Evolutionary conservation across 225 moss, liverwort and hornwort species (phyloP).

Genomic region (Bryum argenteum): DNA sequence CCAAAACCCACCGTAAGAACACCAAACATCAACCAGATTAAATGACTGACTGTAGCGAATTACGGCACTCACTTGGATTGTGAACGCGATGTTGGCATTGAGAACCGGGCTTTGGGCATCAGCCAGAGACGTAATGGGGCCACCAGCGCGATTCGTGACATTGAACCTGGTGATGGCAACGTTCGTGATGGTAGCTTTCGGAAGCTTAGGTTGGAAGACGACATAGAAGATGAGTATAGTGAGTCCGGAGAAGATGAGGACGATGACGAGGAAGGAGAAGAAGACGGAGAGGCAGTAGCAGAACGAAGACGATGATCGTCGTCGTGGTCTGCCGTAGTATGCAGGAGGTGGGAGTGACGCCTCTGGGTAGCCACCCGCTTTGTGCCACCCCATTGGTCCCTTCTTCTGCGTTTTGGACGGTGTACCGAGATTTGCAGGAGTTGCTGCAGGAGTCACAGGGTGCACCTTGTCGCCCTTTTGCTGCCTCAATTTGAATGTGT

Average conservation of each 20-base stretch:
- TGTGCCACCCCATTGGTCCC: conserved; percentile 44
- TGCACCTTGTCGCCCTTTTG: conserved; percentile 38
- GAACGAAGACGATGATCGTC: conserved; percentile 27
- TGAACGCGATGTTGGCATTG: conserved; percentile 49
- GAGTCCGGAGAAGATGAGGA: conserved; percentile 39
- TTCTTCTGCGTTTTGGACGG: conserved; percentile 38
- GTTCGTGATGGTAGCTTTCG: conserved; percentile 42
- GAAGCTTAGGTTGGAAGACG: conserved; percentile 44
- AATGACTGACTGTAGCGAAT: too few species aligned
- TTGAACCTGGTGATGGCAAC: conserved; percentile 43
- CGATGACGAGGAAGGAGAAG: conserved; percentile 48
- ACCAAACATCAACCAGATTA: too few species aligned
- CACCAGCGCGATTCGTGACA: conserved; percentile 45
- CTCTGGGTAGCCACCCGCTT: conserved; percentile 36
- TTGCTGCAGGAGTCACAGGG: conserved; percentile 16
- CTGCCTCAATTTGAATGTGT: conserved; percentile 27
- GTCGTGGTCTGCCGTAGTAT: conserved; percentile 41
- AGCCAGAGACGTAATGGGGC: conserved; percentile 11
- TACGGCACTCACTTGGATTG: conserved; percentile 35
- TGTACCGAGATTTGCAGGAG: conserved; percentile 14
- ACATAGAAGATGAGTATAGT: conserved; percentile 40
- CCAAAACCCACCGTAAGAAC: too few species aligned
- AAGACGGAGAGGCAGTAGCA: conserved; percentile 40
- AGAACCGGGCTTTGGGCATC: conserved; percentile 41
- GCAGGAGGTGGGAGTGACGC: conserved; percentile 44